These are phyloP conservation scores for Diaporthe ilicicola DNA, from an alignment of 2,329 filamentous ascomycete genomes.

Conservation along the genomic window DNA sequence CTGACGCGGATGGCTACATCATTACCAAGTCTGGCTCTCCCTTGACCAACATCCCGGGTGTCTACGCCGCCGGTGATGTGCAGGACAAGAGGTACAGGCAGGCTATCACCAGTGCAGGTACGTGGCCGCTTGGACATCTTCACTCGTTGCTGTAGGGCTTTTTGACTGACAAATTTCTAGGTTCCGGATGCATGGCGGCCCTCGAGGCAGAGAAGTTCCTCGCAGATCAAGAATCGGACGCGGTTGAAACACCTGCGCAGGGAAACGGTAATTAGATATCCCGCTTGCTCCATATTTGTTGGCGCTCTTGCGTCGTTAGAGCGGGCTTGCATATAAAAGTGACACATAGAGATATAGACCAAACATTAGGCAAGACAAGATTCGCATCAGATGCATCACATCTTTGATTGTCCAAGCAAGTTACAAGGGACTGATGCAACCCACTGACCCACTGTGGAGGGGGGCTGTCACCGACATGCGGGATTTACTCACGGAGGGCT, in stretches of 20 bases:
- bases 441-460: not conserved
- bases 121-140: constrained; percentile 45
- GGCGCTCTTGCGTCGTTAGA: not conserved
- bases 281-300: not conserved
- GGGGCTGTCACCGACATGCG: not conserved
- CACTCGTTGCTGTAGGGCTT: constrained; percentile 8
- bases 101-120: constrained; percentile 96
- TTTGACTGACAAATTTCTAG: constrained; percentile 52
- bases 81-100: constrained; percentile 99
- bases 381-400: not conserved
- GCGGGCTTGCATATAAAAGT: constrained; percentile 18
- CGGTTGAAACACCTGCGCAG: constrained; percentile 36
- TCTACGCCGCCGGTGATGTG: constrained; percentile 96
- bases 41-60: constrained; percentile 86
- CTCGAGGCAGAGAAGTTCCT: constrained; percentile 96
- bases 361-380: constrained; percentile 2
- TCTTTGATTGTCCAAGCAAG: not conserved
- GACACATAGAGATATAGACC: constrained; percentile 22
- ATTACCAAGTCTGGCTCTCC: constrained; percentile 89
- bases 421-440: not conserved
- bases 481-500: not conserved
- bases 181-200: constrained; percentile 93
- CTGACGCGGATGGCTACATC: constrained; percentile 91
- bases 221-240: constrained; percentile 66
- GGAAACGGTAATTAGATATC: constrained; percentile 38